phyloP scores from a whole-genome alignment of 106 monocot genomes.

The Chionographis japonica region DNA sequence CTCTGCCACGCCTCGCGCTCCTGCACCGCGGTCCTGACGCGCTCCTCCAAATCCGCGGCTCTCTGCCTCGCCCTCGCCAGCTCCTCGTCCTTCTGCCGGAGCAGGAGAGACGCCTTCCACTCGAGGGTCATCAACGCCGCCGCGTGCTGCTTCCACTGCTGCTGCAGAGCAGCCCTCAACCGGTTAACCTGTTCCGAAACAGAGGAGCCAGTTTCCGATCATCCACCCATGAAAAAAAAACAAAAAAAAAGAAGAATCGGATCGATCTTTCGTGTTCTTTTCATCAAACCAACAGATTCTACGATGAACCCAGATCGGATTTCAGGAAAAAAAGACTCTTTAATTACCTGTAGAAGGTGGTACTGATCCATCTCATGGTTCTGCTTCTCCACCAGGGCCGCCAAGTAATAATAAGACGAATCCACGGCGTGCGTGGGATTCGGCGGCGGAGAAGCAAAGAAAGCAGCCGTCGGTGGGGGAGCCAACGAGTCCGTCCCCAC shows the following conservation, averaged over 20 bases:
- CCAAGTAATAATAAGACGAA: background rate
- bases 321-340: background rate
- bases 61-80: constrained; percentile 4
- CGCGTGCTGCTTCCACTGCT: constrained; percentile 12
- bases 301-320: no score
- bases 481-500: no score
- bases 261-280: background rate
- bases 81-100: constrained; percentile 17
- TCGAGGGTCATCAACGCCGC: background rate
- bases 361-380: constrained; percentile 14
- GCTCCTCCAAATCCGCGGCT: constrained; percentile 8
- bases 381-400: constrained; percentile 17
- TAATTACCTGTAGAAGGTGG: constrained; percentile 14
- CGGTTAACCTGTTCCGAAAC: constrained; percentile 5
- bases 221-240: background rate
- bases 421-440: background rate
- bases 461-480: background rate
- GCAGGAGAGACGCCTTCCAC: constrained; percentile 5
- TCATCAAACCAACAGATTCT: background rate
- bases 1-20: constrained; percentile 25
- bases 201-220: no score
- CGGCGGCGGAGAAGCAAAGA: no score
- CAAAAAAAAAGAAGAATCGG: background rate
- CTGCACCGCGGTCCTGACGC: constrained; percentile 3
- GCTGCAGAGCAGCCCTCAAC: constrained; percentile 6